Base-by-base conservation (phyloP, 768 basidiomycete species). In the Leucogyrophana mollusca region DNA sequence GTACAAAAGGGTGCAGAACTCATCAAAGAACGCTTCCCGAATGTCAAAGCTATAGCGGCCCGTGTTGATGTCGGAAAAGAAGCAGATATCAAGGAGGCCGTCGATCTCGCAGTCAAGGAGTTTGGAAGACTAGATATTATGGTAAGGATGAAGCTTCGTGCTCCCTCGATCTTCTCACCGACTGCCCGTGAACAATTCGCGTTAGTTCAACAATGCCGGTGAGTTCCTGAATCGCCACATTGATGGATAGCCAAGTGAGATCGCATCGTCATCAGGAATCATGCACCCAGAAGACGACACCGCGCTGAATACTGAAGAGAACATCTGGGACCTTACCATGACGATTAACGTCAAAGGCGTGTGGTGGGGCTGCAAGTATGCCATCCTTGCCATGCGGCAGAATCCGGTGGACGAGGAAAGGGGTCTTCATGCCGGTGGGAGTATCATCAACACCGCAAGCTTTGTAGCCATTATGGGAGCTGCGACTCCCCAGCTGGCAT, bases 331-430 rank as follows among this genome's bases (percentile, higher is more conserved):
- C 61, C 73, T 92, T 47, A 92, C 90, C 2, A 90, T 90, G 85
- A 79, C 85, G 52, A 83, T 97, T 73, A 98, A 98, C 66, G 81
- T 95, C 60, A 99, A 98, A 70, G 96, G 96, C 42, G 96, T 98
- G 49, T 98, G 95, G 96, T 99, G 87, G 85, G 96, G 96, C 24
- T 94, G 89, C 77, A 98, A 97, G 70, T 86, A 98, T 60, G 96
- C 95, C 4, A 94, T 99, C 61, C 73, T 86, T 42, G 96, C 96
- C 30, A 99, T 99, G 95, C 85, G 91, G 50, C 69, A 90, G 51
- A 99, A 99, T 68, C 80, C 90, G 9, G 80, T 80, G 37, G 94
- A 97, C 47, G 77, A 79, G 49, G 70, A 79, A 50, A 91, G 86
- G 66, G 88, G 90, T 3, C 79, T 98, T 10, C 85, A 79, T 58